Percentiles rank a stretch among this genome's conserved stretches.
These are phyloP conservation scores for Barnettozyma californica DNA, from an alignment of 805 yeast genomes.

Conservation along the genomic window DNA sequence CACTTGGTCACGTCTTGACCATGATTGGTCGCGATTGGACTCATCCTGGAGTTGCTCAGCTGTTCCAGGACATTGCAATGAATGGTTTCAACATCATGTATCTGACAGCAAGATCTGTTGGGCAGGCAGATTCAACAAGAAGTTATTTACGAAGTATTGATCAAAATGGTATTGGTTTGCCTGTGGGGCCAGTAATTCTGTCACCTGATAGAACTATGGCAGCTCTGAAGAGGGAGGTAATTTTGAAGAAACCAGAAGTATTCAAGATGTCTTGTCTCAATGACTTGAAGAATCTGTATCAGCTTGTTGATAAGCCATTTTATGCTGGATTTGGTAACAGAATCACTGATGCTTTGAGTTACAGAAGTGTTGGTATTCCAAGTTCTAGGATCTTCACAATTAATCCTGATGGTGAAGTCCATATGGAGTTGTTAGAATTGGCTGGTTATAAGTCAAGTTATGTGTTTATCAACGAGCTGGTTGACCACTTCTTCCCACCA, in stretches of 20 bases:
- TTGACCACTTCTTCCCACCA: slow-evolving; percentile 97
- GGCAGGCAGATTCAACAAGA: slow-evolving; percentile 90
- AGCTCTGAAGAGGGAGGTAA: slow-evolving; percentile 86
- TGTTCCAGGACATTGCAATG: slow-evolving; percentile 77
- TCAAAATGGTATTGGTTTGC: slow-evolving; percentile 64
- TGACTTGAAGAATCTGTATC: slow-evolving; percentile 72
- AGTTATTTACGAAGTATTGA: slow-evolving; percentile 71
- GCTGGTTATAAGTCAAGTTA: slow-evolving; percentile 91
- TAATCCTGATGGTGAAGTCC: slow-evolving; percentile 94
- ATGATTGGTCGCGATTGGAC: slow-evolving; percentile 98
- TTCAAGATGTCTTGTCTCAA: slow-evolving; percentile 95
- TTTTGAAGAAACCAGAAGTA: slow-evolving; percentile 93
- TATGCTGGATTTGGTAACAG: slow-evolving; percentile 97
- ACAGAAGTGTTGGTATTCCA: slow-evolving; percentile 90
- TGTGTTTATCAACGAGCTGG: slow-evolving; percentile 84
- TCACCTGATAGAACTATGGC: slow-evolving; percentile 97
- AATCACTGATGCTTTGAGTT: slow-evolving; percentile 93
- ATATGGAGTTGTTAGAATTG: slow-evolving; percentile 89
- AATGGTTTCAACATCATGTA: slow-evolving; percentile 94
- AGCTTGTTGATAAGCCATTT: slow-evolving; percentile 62
- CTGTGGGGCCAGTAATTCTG: slow-evolving; percentile 87
- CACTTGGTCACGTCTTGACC: slow-evolving; percentile 90
- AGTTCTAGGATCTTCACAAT: slow-evolving; percentile 92
- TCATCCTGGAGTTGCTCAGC: slow-evolving; percentile 88
- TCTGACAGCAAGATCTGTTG: slow-evolving; percentile 91